Conservation (phyloP, 345 rosid genomes). For the Populus nigra region DNA sequence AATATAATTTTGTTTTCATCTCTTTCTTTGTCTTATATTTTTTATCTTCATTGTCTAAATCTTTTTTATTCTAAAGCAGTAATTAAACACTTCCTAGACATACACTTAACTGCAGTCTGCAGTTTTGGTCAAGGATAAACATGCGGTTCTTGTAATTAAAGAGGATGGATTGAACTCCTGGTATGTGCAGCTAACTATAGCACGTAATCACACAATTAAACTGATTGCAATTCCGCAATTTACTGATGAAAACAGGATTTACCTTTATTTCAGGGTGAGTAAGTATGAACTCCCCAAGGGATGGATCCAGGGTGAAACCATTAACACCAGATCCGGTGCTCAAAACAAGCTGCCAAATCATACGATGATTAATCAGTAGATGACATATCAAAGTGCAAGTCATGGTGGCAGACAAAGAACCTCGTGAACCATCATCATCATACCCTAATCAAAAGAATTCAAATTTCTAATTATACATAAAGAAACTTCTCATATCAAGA, state of each 20-base stretch:
- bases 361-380: neutral
- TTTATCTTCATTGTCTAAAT: no score
- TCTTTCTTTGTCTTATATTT: no score
- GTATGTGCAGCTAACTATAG: neutral
- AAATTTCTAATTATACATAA: neutral
- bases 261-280: slow-evolving; percentile 97
- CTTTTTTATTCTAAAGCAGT: no score
- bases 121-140: neutral
- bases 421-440: neutral
- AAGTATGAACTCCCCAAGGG: slow-evolving; percentile 94
- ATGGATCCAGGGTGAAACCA: slow-evolving; percentile 98
- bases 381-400: neutral
- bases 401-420: neutral
- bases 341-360: slow-evolving; percentile 69
- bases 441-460: neutral
- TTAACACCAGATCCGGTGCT: slow-evolving; percentile 88
- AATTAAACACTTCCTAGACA: no score
- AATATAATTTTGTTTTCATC: no score
- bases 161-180: neutral
- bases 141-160: neutral
- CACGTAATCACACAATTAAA: neutral
- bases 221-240: neutral
- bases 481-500: neutral
- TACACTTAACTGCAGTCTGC: neutral
- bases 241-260: slow-evolving; percentile 6